Evolutionary conservation across 1,139 yeast species (phyloP).

Genomic region (Yueomyces sp.): DNA sequence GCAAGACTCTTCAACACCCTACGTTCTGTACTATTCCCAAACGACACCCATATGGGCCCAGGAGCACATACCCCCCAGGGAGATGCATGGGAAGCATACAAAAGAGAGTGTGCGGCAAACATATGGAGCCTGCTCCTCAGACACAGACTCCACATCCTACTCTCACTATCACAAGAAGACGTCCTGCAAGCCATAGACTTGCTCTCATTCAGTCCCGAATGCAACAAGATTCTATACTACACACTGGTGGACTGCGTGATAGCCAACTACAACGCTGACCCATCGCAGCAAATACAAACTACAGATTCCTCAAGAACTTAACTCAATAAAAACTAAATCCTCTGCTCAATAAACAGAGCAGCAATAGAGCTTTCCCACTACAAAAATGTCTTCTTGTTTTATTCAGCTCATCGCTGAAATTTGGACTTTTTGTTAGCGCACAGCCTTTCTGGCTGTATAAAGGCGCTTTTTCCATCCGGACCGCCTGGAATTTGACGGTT

Average conservation of each 20-base stretch:
- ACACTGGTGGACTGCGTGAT: conserved; percentile 10
- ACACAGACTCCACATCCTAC: conserved; percentile 5
- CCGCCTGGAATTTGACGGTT: too few species aligned
- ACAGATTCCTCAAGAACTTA: too few species aligned
- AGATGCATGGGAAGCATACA: conserved; percentile 10
- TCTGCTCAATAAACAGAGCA: too few species aligned
- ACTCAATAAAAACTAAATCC: too few species aligned
- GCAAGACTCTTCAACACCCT: conserved; percentile 2
- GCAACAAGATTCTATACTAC: conserved; percentile 10
- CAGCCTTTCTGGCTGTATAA: too few species aligned
- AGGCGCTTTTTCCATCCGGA: too few species aligned
- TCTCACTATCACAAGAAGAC: conserved; percentile 10
- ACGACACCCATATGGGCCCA: conserved; percentile 19
- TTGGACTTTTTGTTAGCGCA: too few species aligned
- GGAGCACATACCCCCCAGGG: conserved; percentile 12
- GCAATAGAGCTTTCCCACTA: too few species aligned
- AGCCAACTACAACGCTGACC: conserved; percentile 5
- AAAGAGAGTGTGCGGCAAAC: conserved; percentile 8
- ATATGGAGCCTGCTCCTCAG: conserved; percentile 7
- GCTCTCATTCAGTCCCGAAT: conserved; percentile 9
- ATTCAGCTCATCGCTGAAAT: too few species aligned
- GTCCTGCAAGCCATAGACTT: conserved; percentile 7
- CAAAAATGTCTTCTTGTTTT: too few species aligned
- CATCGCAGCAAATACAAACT: too few species aligned
- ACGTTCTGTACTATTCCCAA: conserved; percentile 17